phyloP scores from a whole-genome alignment of 768 basidiomycete genomes.

The Mycena vitilis region DNA sequence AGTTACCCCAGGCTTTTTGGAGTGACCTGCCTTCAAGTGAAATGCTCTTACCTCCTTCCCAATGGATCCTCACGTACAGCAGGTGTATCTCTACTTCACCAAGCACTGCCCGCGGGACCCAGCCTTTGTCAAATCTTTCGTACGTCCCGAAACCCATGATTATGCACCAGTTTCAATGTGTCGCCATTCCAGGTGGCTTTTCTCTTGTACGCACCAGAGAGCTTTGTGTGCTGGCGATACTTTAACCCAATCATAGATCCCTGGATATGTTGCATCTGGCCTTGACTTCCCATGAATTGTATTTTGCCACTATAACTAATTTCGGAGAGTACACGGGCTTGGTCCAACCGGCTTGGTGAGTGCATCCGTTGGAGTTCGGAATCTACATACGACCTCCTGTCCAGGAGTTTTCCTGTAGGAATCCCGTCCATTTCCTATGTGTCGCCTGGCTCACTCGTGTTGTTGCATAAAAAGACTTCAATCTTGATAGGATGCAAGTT shows the following conservation, averaged over 20 bases:
- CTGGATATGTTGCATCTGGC: conserved; percentile 10
- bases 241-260: not conserved
- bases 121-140: conserved; percentile 13
- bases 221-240: not conserved
- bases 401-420: conserved; percentile 2
- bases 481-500: not conserved
- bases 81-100: conserved; percentile 23
- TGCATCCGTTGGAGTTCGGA: not conserved
- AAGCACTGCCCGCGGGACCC: conserved; percentile 12
- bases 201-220: conserved; percentile 10
- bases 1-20: conserved; percentile 8
- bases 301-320: conserved; percentile 14
- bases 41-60: not conserved
- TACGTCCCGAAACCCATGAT: not conserved
- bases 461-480: not conserved
- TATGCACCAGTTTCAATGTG: not conserved
- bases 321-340: conserved; percentile 18
- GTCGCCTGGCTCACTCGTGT: not conserved
- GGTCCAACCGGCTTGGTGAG: conserved; percentile 17
- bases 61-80: not conserved
- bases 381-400: too few species aligned
- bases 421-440: not conserved
- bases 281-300: conserved; percentile 16
- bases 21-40: conserved; percentile 22
- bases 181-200: conserved; percentile 8